Evolutionary conservation across 2,329 filamentous ascomycete genomes (phyloP), one percentile per base, ranked within the genome.

Genomic region (Talaromyces sp.): DNA sequence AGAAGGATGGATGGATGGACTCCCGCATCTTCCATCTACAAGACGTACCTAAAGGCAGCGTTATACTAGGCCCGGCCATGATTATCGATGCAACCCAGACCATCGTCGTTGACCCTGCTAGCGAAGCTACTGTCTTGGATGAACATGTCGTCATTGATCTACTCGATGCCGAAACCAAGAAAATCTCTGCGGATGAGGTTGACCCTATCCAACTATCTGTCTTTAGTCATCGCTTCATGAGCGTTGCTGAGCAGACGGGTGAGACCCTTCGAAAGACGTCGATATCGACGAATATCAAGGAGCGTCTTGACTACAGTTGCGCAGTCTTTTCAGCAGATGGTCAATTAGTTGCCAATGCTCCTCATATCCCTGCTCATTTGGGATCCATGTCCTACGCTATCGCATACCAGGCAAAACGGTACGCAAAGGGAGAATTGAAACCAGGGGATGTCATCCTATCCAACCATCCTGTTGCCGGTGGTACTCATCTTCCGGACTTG

Each of bases 321-420:
- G 91, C 91, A 31, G 81, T 93, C 1, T 93, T 93, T 67, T 90
- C 92, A 67, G 84, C 86, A 0, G 85, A 86, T 8, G 91, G 91
- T 18, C 89, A 88, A 0, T 79, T 93, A 1, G 90, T 93, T 1
- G 78, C 78, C 5, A 80, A 80, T 65, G 83, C 91, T 18, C 91
- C 91, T 0, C 90, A 95, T 79, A 79, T 95, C 12, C 91, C 91
- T 0, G 90, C 93, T 0, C 91, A 93, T 71, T 79, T 95, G 11
- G 90, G 90, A 31, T 91, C 88, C 55, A 92, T 93, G 90, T 90
- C 88, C n/a, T 93, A 90, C 9, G 92, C 90, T 57, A 89, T 93
- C 1, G 82, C 85, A 64, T 89, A 89, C 55, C 90, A 93, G 76
- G 88, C 90, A 5, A 84, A 89, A 68, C 91, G 93, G 62, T 95